Evolutionary conservation across 176 grass and related monocot species (phyloP), one percentile per base, ranked within the genome.

Genomic region (maize (Zea mays)): DNA sequence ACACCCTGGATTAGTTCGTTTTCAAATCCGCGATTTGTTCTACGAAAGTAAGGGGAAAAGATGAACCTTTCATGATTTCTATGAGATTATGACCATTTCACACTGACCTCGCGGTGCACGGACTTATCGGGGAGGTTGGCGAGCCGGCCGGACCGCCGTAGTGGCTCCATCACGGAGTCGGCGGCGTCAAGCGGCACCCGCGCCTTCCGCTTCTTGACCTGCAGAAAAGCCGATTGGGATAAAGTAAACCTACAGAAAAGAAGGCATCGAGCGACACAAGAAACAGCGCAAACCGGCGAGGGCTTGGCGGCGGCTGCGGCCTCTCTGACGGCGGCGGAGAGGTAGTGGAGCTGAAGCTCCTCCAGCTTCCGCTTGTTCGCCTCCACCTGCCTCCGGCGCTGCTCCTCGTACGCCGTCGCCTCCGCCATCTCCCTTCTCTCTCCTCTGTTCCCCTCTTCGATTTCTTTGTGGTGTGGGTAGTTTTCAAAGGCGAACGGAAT

Each of bases 361-460:
- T 90, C 83, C 5, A 98, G 61, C 85, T 94, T 98, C 77, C 44
- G 81, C 76, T 88, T 87, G 83, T 98, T 98, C 61, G 80, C 87
- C 79, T 92, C 89, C 19, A 98, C 67, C 67, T 84, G 85, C 87
- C 73, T 86, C 74, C 63, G 58, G 38, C 87, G 84, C 84, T 75
- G 77, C 74, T 94, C 87, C 72, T 92, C 92, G 74, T 98, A 98
- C 4, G 79, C 86, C 8, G 11, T 47, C 59, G 48, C 61, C 2
- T 70, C 74, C 67, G 76, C 86, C 86, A 89, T 71, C 19, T 75
- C 77, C 0, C 52, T 43, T 8, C 12, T 7, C 52, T 46, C 38
- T 17, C 10, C 7, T 39, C 54, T 20, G 54, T 4, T 57, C 54
- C 54, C 54, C n/a, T 4, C n/a, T 57, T 56, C 17, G 54, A n/a